Base-by-base conservation (phyloP, 2,329 filamentous ascomycete genomes). In the Fusarium cyanostomum region DNA sequence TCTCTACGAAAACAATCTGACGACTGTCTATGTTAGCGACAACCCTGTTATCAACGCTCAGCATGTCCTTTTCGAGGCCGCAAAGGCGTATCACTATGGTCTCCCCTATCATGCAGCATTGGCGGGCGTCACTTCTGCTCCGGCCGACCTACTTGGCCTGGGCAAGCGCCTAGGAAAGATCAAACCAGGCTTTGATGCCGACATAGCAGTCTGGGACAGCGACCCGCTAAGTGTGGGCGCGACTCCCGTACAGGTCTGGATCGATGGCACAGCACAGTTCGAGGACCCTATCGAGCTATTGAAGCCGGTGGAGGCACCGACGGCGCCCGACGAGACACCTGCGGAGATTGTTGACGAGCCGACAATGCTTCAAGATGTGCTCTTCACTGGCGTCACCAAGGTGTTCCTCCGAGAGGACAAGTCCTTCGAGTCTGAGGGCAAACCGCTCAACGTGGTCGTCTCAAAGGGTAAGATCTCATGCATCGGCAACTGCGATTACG, bases 11-110 rank as follows among this genome's bases (percentile, higher is more conserved):
- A 81, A 84, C 53, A 87, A 85, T 24, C 79, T 91, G 28, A 89
- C 87, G 0, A 82, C 87, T 1, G 83, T 89, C 18, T 90, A 89
- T 63, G 88, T 91, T n/a, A 87, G 84, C 59, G 88, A 90, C 70
- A 91, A 91, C 70, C 89, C 89, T 0, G 87, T 90, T 0, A 74
- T 90, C 51, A 90, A 90, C 65, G 87, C 87, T 1, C 88, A 90
- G 72, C 88, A 90, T 62, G 86, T 91, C 4, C 77, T 90, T 1
- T 88, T 89, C 43, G 88, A 88, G 69, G 85, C 85, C 8, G 85
- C 84, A 44, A 87, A 86, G 73, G 83, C 75, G 2, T 84, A 85
- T 66, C 82, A 82, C 44, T 88, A 86, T 60, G 86, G 86, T 1
- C 77, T 89, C 52, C 84, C 86, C 0, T 88, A 88, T 65, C 84